Evolutionary conservation across 1,284 basidiomycete species (phyloP).

Genomic region (Testicularia cyperi): DNA sequence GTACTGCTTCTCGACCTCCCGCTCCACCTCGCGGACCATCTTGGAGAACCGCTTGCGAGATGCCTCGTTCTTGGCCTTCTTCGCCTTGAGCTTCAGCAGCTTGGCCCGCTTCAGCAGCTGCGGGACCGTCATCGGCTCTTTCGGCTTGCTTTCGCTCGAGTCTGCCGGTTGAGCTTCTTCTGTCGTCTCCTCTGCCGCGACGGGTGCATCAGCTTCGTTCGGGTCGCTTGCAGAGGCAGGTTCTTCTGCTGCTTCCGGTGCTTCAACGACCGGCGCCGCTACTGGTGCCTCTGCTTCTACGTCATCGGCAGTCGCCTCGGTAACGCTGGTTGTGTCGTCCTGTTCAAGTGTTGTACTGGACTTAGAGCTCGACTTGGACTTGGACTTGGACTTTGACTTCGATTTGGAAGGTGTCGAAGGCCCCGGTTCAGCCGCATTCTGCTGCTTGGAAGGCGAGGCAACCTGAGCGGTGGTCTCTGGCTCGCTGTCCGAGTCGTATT

Average conservation of each 20-base stretch:
- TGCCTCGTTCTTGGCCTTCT: constrained; percentile 51
- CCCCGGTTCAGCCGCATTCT: neutral
- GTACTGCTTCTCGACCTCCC: constrained; percentile 47
- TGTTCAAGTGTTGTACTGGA: too few relatives aligned
- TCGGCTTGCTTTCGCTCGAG: neutral
- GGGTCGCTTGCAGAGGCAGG: neutral
- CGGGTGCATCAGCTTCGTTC: too few relatives aligned
- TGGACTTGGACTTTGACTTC: too few relatives aligned
- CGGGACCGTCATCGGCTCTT: constrained; percentile 25
- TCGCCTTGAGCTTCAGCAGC: constrained; percentile 54
- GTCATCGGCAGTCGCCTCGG: neutral
- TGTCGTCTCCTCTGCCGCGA: neutral
- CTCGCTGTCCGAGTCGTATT: constrained; percentile 19
- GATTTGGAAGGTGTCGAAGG: constrained; percentile 2
- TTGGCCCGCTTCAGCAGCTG: constrained; percentile 53
- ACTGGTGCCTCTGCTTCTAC: neutral
- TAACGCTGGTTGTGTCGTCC: neutral
- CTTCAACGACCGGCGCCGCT: neutral
- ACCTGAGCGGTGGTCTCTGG: constrained; percentile 5
- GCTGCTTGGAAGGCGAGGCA: constrained; percentile 8
- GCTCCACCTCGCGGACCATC: constrained; percentile 53
- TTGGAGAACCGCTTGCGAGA: constrained; percentile 19
- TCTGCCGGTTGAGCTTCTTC: neutral
- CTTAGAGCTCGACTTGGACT: too few relatives aligned
- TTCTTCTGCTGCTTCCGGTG: neutral